Conservation (phyloP, 345 rosid species). For the Citrus mangshanensis region DNA sequence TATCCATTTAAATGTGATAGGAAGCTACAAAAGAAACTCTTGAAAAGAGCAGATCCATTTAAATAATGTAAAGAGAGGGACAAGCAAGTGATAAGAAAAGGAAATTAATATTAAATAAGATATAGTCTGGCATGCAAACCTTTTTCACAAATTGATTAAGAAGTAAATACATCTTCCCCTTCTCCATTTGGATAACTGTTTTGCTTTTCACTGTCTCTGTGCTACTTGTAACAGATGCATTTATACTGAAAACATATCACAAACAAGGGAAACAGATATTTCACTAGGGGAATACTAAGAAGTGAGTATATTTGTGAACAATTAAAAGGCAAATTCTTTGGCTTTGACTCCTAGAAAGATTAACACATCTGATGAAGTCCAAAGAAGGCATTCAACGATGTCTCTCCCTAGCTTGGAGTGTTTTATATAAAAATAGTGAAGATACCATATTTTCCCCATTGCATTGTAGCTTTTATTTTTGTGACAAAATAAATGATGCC, state of each 20-base stretch:
- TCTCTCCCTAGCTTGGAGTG: not conserved
- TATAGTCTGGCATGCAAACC: constrained; percentile 33
- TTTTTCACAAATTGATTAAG: constrained; percentile 68
- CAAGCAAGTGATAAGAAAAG: not conserved
- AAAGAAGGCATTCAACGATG: not conserved
- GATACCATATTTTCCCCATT: not conserved
- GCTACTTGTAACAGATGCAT: constrained; percentile 94
- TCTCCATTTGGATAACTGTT: constrained; percentile 87
- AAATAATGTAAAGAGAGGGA: not conserved
- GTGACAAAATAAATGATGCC: not conserved
- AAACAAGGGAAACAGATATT: not conserved
- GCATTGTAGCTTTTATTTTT: not conserved
- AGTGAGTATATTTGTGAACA: not conserved
- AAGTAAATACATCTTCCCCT: constrained; percentile 75
- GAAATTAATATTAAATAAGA: not conserved
- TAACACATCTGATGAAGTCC: not conserved
- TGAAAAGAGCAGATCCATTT: not conserved
- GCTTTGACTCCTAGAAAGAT: not conserved
- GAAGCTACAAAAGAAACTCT: constrained; percentile 40
- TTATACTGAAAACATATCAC: constrained; percentile 48
- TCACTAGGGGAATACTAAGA: not conserved
- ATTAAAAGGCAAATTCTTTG: not conserved
- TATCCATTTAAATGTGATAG: constrained; percentile 32
- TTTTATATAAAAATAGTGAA: not conserved
- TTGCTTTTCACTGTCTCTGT: constrained; percentile 83